Percentiles rank a stretch among this genome's conserved stretches.
These are phyloP conservation scores for Dipteronia dyeriana DNA, from an alignment of 345 rosid species.

Conservation along the genomic window DNA sequence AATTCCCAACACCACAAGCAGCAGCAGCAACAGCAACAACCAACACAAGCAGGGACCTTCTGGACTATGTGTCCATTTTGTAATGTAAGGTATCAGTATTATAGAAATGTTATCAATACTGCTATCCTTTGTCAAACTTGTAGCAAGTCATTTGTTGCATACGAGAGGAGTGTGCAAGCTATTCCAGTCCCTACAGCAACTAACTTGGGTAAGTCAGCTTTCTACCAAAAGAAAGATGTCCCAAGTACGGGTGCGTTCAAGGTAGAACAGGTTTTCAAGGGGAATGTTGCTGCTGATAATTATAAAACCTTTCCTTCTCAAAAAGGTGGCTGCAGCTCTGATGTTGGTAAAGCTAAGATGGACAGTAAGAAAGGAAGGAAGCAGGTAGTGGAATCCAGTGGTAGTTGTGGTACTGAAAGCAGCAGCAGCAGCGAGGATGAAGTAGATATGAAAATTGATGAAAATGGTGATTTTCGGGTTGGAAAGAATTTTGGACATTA, in stretches of 20 bases:
- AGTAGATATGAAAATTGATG: slow-evolving; percentile 35
- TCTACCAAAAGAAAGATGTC: slow-evolving; percentile 41
- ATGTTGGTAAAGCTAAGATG: slow-evolving; percentile 33
- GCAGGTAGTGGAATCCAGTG: slow-evolving; percentile 53
- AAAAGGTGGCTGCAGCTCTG: slow-evolving; percentile 29
- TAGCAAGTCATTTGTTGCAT: slow-evolving; percentile 48
- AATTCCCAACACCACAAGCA: slow-evolving; percentile 38
- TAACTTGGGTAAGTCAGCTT: slow-evolving; percentile 34
- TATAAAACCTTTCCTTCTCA: slow-evolving; percentile 29
- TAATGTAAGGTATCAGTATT: slow-evolving; percentile 45
- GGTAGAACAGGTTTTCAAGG: slow-evolving; percentile 39
- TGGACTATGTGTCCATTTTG: slow-evolving; percentile 82
- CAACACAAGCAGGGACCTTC: slow-evolving; percentile 52
- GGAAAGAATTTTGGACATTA: slow-evolving; percentile 29
- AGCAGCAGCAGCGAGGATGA: slow-evolving; percentile 43
- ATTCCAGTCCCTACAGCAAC: slow-evolving; percentile 35
- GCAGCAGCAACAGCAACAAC: slow-evolving; percentile 38
- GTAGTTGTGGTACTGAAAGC: slow-evolving; percentile 45
- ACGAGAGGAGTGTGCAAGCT: slow-evolving; percentile 37
- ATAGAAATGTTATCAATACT: slow-evolving; percentile 35
- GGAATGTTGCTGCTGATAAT: slow-evolving; percentile 30
- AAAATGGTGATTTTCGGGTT: slow-evolving; percentile 38
- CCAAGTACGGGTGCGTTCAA: slow-evolving; percentile 45
- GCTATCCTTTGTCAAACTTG: slow-evolving; percentile 54
- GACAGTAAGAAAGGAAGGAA: slow-evolving; percentile 54